phyloP scores from a whole-genome alignment of 345 rosid species.

The Melaleuca alternifolia region DNA sequence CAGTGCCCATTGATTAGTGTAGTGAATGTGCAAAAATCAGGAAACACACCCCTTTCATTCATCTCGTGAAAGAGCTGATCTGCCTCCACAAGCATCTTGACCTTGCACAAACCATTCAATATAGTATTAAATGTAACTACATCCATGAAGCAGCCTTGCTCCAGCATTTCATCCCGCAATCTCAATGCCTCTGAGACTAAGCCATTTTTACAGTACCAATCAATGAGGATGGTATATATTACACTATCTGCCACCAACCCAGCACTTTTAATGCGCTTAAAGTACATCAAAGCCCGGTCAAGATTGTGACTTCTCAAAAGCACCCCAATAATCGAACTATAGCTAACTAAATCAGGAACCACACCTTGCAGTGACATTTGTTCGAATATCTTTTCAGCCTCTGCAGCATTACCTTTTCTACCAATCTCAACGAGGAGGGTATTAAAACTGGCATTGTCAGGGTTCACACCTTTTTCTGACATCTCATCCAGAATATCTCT shows the following conservation, averaged over 20 bases:
- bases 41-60: constrained; percentile 49
- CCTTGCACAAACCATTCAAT: constrained; percentile 65
- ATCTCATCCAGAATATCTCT: constrained; percentile 53
- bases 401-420: constrained; percentile 35
- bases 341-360: constrained; percentile 65
- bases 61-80: constrained; percentile 55
- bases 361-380: constrained; percentile 38
- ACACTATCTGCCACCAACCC: constrained; percentile 64
- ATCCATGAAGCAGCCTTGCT: constrained; percentile 63
- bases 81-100: constrained; percentile 58
- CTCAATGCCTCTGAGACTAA: constrained; percentile 44
- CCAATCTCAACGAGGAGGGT: constrained; percentile 59
- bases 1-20: constrained; percentile 69
- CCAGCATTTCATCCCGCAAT: constrained; percentile 58
- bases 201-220: constrained; percentile 61
- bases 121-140: constrained; percentile 64
- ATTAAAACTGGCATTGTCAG: constrained; percentile 60
- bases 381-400: constrained; percentile 40
- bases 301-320: constrained; percentile 13
- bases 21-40: constrained; percentile 66
- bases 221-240: constrained; percentile 61
- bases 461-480: constrained; percentile 40
- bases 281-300: constrained; percentile 40
- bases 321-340: constrained; percentile 29
- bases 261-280: constrained; percentile 30